Percentiles rank a stretch among this genome's conserved stretches.
Conservation (phyloP, 768 basidiomycete genomes). For the Mycena indigotica region DNA sequence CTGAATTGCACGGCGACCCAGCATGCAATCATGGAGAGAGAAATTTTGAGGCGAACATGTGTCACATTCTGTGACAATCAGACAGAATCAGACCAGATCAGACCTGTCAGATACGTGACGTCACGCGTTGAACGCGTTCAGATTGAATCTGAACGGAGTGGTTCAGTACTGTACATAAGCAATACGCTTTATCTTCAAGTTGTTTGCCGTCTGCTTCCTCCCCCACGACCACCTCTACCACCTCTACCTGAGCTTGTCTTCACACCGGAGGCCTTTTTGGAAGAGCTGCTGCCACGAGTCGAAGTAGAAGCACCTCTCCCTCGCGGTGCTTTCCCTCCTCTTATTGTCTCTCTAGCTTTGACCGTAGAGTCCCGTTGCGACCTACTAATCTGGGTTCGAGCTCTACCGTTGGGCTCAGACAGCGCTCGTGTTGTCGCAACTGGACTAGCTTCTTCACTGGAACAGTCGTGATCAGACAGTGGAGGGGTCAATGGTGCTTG, state of each 20-base stretch:
- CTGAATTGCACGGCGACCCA: too few species aligned
- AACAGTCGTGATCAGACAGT: constrained; percentile 16
- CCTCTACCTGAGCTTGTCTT: background rate
- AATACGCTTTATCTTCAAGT: too few species aligned
- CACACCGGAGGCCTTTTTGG: background rate
- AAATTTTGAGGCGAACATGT: too few species aligned
- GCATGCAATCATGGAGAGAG: too few species aligned
- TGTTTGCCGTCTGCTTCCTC: too few species aligned
- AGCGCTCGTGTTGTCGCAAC: constrained; percentile 13
- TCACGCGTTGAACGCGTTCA: too few species aligned
- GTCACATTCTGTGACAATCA: too few species aligned
- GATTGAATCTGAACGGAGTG: too few species aligned
- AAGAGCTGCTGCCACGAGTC: background rate
- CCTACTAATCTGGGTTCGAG: constrained; percentile 2
- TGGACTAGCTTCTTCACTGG: constrained; percentile 4
- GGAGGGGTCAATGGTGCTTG: constrained; percentile 20
- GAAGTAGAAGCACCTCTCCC: constrained; percentile 12
- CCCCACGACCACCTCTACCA: background rate
- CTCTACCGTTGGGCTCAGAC: constrained; percentile 10
- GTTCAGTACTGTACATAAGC: too few species aligned
- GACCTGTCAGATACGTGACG: too few species aligned
- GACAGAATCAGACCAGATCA: too few species aligned
- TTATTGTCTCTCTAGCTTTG: constrained; percentile 9
- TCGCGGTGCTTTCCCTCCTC: constrained; percentile 13
- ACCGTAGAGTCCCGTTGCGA: constrained; percentile 16